Conservation (phyloP, 805 yeast genomes). For the Nakazawaea holstii region DNA sequence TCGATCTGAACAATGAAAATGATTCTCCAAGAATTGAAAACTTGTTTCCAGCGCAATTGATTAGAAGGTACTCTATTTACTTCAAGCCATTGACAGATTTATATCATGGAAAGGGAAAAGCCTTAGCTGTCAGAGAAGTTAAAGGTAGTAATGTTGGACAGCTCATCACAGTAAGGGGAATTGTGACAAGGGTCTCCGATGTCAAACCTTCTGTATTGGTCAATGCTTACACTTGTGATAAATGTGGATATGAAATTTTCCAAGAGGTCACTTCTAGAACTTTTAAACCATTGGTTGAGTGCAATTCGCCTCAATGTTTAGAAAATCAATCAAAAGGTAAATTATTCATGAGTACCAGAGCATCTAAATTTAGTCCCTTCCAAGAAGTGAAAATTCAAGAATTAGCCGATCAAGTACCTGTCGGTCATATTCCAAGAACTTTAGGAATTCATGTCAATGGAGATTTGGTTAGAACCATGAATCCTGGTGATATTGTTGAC, state of each 20-base stretch:
- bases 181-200: slow-evolving; percentile 91
- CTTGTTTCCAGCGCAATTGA: slow-evolving; percentile 78
- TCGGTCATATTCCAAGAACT: slow-evolving; percentile 93
- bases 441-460: slow-evolving; percentile 88
- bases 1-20: slow-evolving; percentile 11
- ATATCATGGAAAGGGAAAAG: slow-evolving; percentile 36
- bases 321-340: slow-evolving; percentile 83
- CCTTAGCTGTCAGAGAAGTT: slow-evolving; percentile 85
- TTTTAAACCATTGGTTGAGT: slow-evolving; percentile 83
- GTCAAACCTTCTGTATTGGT: slow-evolving; percentile 91
- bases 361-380: slow-evolving; percentile 90
- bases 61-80: slow-evolving; percentile 82
- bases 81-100: slow-evolving; percentile 68
- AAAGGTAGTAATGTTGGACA: slow-evolving; percentile 81
- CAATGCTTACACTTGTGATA: slow-evolving; percentile 95
- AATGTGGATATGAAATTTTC: slow-evolving; percentile 94
- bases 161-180: slow-evolving; percentile 86
- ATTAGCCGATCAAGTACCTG: slow-evolving; percentile 93
- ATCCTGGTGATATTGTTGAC: slow-evolving; percentile 95
- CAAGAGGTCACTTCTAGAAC: slow-evolving; percentile 86
- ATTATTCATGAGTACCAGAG: slow-evolving; percentile 87
- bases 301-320: slow-evolving; percentile 76
- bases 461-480: slow-evolving; percentile 75
- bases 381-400: slow-evolving; percentile 96
- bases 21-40: slow-evolving; percentile 28